Conservation (phyloP, 2,329 filamentous ascomycete genomes). For the Sporothrix pallida region DNA sequence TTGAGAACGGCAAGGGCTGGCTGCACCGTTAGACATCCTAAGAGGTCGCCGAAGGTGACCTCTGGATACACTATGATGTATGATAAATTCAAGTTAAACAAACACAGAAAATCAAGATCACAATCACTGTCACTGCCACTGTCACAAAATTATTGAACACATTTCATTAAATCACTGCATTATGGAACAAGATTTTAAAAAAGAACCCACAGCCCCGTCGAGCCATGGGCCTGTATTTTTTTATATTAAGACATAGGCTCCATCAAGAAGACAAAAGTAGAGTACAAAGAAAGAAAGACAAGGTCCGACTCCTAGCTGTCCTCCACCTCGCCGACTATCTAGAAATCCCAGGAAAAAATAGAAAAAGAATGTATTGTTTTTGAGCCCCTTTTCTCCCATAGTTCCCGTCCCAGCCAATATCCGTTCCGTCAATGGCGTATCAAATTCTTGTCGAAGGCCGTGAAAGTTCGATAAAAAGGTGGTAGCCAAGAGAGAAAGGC, state of each 20-base stretch:
- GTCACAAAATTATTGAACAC: no score
- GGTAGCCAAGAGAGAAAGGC: background rate
- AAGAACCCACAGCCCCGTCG: conserved; percentile 2
- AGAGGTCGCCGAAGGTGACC: background rate
- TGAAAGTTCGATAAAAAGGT: background rate
- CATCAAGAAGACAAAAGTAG: background rate
- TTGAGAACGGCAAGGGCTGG: conserved; percentile 46
- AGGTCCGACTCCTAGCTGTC: background rate
- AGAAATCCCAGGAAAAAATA: background rate
- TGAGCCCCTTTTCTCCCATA: no score
- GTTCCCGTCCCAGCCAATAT: background rate
- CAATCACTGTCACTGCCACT: background rate
- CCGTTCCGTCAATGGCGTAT: background rate
- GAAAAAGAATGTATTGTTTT: no score
- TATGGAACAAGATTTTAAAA: background rate
- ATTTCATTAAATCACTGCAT: no score
- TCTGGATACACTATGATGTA: no score
- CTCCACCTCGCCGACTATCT: background rate
- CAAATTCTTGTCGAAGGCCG: background rate
- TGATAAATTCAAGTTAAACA: no score
- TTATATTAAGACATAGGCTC: background rate
- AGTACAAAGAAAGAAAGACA: conserved; percentile 14
- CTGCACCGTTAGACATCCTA: conserved; percentile 39
- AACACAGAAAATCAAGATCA: background rate
- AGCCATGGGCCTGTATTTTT: conserved; percentile 23